Percentiles rank a stretch among this genome's conserved stretches.
Evolutionary conservation across 176 grass and related monocot genomes (phyloP).

Genomic region (Cocos nucifera): DNA sequence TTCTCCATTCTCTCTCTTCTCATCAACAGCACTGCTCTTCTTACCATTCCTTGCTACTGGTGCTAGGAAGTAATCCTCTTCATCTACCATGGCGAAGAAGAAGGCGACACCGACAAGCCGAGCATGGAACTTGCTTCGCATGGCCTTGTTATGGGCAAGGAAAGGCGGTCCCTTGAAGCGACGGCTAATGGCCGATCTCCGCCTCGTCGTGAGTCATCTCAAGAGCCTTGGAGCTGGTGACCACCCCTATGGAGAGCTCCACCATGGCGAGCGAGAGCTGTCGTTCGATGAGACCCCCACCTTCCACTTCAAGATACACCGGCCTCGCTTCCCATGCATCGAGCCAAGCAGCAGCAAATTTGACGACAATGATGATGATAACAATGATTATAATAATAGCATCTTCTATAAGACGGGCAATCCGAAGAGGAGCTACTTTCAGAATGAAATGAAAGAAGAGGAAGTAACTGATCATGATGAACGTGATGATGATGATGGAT

Average conservation of each 20-base stretch:
- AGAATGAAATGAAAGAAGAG: no score
- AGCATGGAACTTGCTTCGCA: no score
- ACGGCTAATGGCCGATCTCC: constrained; percentile 11
- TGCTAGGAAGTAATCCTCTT: no score
- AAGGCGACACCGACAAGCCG: no score
- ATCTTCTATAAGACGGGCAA: constrained; percentile 22
- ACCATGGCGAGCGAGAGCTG: constrained; percentile 60
- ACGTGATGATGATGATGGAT: background rate
- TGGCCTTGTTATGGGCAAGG: no score
- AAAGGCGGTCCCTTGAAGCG: constrained; percentile 31
- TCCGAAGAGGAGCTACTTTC: background rate
- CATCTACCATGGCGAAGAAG: no score
- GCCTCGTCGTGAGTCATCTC: constrained; percentile 1
- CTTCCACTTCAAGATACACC: constrained; percentile 60
- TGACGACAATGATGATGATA: constrained; percentile 19
- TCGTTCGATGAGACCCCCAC: constrained; percentile 79
- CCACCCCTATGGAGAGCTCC: constrained; percentile 16
- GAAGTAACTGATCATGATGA: background rate
- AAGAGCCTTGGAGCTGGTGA: constrained; percentile 21
- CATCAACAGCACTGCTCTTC: no score
- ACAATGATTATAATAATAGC: constrained; percentile 15
- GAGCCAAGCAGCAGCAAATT: constrained; percentile 15
- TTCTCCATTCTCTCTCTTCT: no score
- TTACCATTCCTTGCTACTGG: no score
- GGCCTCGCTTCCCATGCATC: constrained; percentile 66